Evolutionary conservation across 495 filamentous ascomycete genomes (phyloP).

Genomic region (Parachaetomium inaequale): DNA sequence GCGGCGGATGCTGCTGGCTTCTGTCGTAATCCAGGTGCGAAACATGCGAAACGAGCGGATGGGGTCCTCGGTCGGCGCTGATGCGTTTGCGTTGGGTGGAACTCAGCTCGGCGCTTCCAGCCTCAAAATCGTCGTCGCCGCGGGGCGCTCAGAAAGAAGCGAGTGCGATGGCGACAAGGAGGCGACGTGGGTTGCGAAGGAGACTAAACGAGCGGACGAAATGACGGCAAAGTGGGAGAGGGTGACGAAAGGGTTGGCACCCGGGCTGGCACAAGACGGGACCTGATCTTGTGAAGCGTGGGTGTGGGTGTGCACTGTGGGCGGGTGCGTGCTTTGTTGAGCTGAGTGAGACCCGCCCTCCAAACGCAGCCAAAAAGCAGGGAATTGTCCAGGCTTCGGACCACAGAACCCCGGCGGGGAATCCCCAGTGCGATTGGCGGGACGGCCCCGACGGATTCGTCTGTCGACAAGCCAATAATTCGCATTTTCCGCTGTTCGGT

Average conservation of each 20-base stretch:
- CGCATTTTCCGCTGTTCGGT: not conserved
- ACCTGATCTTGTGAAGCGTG: not conserved
- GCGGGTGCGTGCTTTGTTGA: not conserved
- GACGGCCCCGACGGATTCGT: not conserved
- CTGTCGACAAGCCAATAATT: not conserved
- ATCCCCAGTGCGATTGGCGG: not conserved
- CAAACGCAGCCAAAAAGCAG: constrained; percentile 1
- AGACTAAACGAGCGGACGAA: not conserved
- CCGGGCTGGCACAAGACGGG: not conserved
- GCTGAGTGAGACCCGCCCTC: constrained; percentile 11
- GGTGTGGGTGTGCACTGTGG: not conserved
- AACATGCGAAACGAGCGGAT: constrained; percentile 16
- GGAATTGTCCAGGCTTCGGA: constrained; percentile 1
- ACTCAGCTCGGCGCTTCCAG: not conserved
- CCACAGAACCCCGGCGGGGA: constrained; percentile 2
- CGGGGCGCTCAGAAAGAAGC: not conserved
- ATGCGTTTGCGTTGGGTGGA: not conserved
- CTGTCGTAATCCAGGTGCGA: constrained; percentile 3
- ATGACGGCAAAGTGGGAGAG: not conserved
- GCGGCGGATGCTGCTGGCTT: not conserved
- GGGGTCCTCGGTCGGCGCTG: not conserved
- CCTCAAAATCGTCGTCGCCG: not conserved
- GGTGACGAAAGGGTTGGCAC: not conserved
- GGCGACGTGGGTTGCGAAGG: not conserved
- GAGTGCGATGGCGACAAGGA: not conserved